Evolutionary conservation across 306 rosid species (phyloP).

Genomic region (Vicia sativa): DNA sequence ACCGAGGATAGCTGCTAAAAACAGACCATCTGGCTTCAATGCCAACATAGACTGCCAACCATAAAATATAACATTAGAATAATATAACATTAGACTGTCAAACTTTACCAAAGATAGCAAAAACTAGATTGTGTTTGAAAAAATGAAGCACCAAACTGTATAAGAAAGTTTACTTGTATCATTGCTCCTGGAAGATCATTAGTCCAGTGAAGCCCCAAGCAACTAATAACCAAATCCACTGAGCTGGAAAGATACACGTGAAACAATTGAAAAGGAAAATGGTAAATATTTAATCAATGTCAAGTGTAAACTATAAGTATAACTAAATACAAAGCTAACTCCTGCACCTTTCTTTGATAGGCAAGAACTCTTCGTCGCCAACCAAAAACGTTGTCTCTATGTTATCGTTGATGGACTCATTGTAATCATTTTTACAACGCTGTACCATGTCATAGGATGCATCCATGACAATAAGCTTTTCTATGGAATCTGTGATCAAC

Average conservation of each 20-base stretch:
- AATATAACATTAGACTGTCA: too few species aligned
- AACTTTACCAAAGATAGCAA: too few species aligned
- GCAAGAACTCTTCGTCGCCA: conserved; percentile 90
- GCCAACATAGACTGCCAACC: conserved; percentile 84
- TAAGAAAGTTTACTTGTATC: conserved; percentile 66
- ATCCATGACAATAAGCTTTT: conserved; percentile 82
- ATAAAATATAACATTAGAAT: conserved; percentile 22
- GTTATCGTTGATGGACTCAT: conserved; percentile 34
- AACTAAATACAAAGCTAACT: conserved; percentile 5
- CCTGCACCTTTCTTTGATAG: conserved; percentile 75
- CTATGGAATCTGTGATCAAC: conserved; percentile 60
- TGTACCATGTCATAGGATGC: conserved; percentile 81
- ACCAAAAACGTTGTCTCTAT: conserved; percentile 68
- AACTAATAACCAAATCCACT: conserved; percentile 84
- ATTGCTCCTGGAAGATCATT: conserved; percentile 99
- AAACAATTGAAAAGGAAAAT: conserved; percentile 33
- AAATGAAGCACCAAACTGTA: not conserved
- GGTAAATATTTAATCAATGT: conserved; percentile 1
- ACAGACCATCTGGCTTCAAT: conserved; percentile 93
- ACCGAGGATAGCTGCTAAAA: conserved; percentile 88
- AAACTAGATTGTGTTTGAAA: too few species aligned
- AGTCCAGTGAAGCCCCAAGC: conserved; percentile 98
- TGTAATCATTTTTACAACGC: conserved; percentile 56
- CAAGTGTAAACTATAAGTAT: conserved; percentile 11
- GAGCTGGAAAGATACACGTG: conserved; percentile 60